Evolutionary conservation across 2,329 filamentous ascomycete species (phyloP), one percentile per base, ranked within the genome.

Genomic region (Macrophomina phaseolina): DNA sequence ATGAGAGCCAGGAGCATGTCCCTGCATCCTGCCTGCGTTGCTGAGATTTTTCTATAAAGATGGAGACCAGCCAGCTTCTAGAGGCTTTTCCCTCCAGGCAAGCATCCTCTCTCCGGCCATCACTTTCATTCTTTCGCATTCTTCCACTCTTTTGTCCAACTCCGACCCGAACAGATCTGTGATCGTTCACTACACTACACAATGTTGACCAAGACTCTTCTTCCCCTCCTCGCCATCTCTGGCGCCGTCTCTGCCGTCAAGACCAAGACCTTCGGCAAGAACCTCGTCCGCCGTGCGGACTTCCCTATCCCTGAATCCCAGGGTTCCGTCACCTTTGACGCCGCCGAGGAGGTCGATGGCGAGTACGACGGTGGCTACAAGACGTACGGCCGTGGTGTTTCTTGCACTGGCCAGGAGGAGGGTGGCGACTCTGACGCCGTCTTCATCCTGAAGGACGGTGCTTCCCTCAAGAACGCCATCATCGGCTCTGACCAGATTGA

Each of bases 391-490:
- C 65, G 65, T 63, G 65, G 65, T 56, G 65, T 67, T 8, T 34
- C 30, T 48, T 67, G 65, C 65, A 77, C 72, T 23, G 79, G 75
- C 18, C 80, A 84, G 64, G 71, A 71, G 9, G 82, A 84, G 71
- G 81, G 82, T 65, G 80, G 77, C 60, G 74, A 81, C 66, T 68
- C 75, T 0, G 83, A 84, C 62, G 82, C 84, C 53, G 84, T 86
- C 73, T 86, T 86, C 80, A 78, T 83, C 68, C 77, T 87, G 63
- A 78, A 82, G 73, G 76, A 81, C 61, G 84, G 84, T 36, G 85
- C 80, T 36, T 83, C 82, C 28, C 76, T 87, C 49, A 81, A 80
- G 72, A 86, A 86, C 73, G 84, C 81, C 74, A 86, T 87, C 75
- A 86, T 87, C 67, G 84, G 85, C 28, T 78, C 79, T 60, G 79